phyloP scores from a whole-genome alignment of 2,329 filamentous ascomycete species.

The Pyricularia grisea region DNA sequence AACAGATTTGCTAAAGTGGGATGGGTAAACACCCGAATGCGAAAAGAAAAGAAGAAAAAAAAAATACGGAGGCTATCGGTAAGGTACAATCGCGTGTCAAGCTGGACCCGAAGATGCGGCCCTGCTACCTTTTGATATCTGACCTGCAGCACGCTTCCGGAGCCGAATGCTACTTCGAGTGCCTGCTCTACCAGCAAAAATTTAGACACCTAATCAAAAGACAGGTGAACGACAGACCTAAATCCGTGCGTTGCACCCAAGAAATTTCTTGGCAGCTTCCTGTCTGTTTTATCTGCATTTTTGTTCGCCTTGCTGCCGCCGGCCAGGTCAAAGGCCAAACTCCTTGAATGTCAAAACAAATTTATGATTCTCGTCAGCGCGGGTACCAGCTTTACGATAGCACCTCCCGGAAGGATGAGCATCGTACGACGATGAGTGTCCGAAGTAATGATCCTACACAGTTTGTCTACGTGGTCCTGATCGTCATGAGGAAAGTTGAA shows the following conservation, averaged over 20 bases:
- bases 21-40: not conserved
- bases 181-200: not conserved
- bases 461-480: not conserved
- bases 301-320: not conserved
- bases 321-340: not conserved
- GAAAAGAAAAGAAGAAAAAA: not conserved
- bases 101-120: not conserved
- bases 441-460: not conserved
- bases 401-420: not conserved
- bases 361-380: not conserved
- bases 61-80: not conserved
- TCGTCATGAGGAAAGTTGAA: not conserved
- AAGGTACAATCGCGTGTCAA: not conserved
- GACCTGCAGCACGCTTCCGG: not conserved
- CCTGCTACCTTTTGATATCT: not conserved
- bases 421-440: not conserved
- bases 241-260: not conserved
- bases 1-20: not conserved
- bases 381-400: not conserved
- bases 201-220: not conserved
- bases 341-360: not conserved
- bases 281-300: not conserved
- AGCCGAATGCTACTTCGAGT: not conserved
- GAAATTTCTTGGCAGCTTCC: not conserved
- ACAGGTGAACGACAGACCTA: not conserved